Evolutionary conservation across 441 rosid species (phyloP).

Genomic region (Pelargonium fulgidum): DNA sequence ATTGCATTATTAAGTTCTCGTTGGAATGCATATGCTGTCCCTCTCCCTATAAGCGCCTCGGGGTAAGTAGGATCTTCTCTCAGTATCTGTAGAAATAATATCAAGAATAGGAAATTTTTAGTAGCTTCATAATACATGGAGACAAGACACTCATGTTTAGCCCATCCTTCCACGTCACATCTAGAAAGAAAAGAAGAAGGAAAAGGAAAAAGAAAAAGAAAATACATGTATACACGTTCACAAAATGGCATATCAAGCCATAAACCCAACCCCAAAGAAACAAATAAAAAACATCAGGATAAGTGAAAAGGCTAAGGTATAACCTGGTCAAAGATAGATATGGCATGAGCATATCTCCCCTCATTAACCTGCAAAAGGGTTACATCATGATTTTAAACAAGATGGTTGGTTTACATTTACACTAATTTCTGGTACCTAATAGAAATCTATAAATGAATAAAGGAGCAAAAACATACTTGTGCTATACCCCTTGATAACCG

Average conservation of each 20-base stretch:
- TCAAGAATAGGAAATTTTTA: constrained; percentile 13
- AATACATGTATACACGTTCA: neutral
- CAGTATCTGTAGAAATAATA: constrained; percentile 47
- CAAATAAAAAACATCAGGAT: constrained; percentile 14
- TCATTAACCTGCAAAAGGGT: constrained; percentile 72
- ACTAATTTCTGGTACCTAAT: constrained; percentile 4
- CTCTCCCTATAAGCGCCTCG: constrained; percentile 96
- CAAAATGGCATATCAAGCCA: neutral
- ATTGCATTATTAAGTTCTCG: constrained; percentile 87
- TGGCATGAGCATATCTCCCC: constrained; percentile 80
- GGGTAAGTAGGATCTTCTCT: constrained; percentile 84
- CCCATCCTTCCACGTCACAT: constrained; percentile 16
- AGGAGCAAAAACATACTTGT: constrained; percentile 43
- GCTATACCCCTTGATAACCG: constrained; percentile 97
- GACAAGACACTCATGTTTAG: constrained; percentile 14
- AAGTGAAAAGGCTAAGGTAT: constrained; percentile 16
- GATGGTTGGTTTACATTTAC: constrained; percentile 17
- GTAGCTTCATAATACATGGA: neutral
- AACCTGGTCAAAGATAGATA: constrained; percentile 91
- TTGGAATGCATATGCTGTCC: constrained; percentile 93
- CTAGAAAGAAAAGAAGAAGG: constrained; percentile 6
- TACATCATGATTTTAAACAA: constrained; percentile 18
- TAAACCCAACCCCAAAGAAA: constrained; percentile 6
- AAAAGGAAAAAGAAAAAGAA: constrained; percentile 6
- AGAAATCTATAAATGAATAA: constrained; percentile 16